Base-by-base conservation (phyloP, 495 filamentous ascomycete genomes). In the Aspergillus biplanus region DNA sequence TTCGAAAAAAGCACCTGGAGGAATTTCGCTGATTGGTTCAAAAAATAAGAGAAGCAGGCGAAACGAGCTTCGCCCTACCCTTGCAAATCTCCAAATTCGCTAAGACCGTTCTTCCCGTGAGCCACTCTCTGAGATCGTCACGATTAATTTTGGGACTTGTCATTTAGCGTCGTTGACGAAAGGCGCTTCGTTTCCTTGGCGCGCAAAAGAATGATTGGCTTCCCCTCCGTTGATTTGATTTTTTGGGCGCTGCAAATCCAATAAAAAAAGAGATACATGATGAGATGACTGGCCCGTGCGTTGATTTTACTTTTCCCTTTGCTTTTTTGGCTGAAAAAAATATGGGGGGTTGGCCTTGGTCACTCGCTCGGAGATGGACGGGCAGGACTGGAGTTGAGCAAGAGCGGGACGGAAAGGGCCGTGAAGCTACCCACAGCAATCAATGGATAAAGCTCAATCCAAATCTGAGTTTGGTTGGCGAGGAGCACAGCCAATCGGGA, bases 361-460 rank as follows among this genome's bases (percentile, higher is more conserved):
- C 53, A 58, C 27, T 33, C 6, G 9, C 16, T 33, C 59, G 39
- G 37, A 48, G 50, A 56, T 62, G 58, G 37, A 47, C 54, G 54
- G 61, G 49, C 47, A 61, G 61, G 49, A 61, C 44, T 65, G 65
- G 69, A 63, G 66, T 57, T 62, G 32, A 63, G 21, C 21, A 27
- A 27, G 66, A 62, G 67, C 75, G 74, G 74, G 65, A 80, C 77
- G 75, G 77, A 76, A 79, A 78, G 77, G 77, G 71, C 76, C 77
- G 75, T 75, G 67, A 27, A 27, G 73, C 77, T 74, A 67, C 67
- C 62, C 69, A 65, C 8, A 16, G 34, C 54, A 54, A 54, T 61
- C 63, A 53, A 34, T 57, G 60, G 58, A 56, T 54, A 59, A 33
- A 63, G 61, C 46, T 57, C 53, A 32, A 27, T 61, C 37, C 18